Evolutionary conservation across 495 filamentous ascomycete species (phyloP), one percentile per base, ranked within the genome.

Genomic region (Aspergillus wentii): DNA sequence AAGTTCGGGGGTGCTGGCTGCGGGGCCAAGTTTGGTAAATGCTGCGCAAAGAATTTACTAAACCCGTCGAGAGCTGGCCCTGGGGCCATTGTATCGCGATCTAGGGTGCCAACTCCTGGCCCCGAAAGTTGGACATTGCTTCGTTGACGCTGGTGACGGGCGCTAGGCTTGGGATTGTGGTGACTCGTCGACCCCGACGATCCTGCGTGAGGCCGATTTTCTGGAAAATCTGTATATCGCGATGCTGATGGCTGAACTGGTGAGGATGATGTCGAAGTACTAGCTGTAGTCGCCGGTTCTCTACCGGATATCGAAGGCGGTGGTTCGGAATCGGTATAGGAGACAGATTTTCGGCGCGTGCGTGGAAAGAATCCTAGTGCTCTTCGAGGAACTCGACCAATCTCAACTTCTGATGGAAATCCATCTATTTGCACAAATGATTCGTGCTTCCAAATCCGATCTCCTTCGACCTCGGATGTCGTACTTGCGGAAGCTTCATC

Each of bases 291-390:
- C 38, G 40, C 31, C 1, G 47, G 34, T 21, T 30, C 40, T 41
- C 66, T 34, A 48, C 56, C 23, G 52, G 52, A 66, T 58, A n/a
- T 46, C 51, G 44, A 48, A 19, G 35, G n/a, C n/a, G n/a, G 35
- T 42, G 33, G 53, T 47, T 48, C 69, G 54, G 47, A 55, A 54
- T 61, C 72, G 4, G 74, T 75, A 35, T 66, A 69, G 14, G 64
- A 64, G 8, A 76, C 62, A 6, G 73, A 80, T 74, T 94, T 96
- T 71, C 88, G 86, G 50, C 92, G 76, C 2, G 88, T 78, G 10
- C 87, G 88, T 1, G 92, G 91, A 52, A 96, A 97, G 61, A 89
- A 95, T 18, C 91, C 92, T 15, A 96, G 68, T 3, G 83, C 74
- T 61, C 81, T 79, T 34, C 87, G 80, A 17, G 87, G 76, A 27